Conservation (phyloP, 1,284 basidiomycete genomes). For the Fomitopsis palustris region DNA sequence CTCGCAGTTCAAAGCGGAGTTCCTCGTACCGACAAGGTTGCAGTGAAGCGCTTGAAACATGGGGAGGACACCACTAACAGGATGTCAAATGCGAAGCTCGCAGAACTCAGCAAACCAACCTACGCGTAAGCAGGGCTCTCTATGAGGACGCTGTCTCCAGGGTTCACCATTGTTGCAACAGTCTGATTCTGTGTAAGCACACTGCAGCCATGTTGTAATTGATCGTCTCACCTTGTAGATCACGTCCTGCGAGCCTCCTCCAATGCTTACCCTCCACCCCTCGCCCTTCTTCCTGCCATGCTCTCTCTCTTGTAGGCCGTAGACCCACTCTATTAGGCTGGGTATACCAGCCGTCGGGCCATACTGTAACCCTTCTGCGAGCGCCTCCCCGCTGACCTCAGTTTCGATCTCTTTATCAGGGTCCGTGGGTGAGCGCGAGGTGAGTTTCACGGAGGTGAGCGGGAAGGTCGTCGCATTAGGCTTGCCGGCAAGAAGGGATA, state of each 20-base stretch:
- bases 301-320: conserved; percentile 60
- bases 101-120: conserved; percentile 22
- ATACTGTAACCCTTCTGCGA: conserved; percentile 74
- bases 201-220: not conserved
- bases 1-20: not conserved
- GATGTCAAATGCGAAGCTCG: not conserved
- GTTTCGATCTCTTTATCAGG: conserved; percentile 42
- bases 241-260: conserved; percentile 85
- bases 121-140: conserved; percentile 88
- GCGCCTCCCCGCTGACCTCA: conserved; percentile 51
- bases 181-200: conserved; percentile 36
- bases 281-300: conserved; percentile 59
- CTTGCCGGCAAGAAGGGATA: conserved; percentile 85
- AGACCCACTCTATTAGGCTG: conserved; percentile 62
- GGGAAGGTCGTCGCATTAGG: conserved; percentile 93
- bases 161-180: conserved; percentile 62
- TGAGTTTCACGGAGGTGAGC: conserved; percentile 72
- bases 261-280: conserved; percentile 74
- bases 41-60: conserved; percentile 53
- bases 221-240: conserved; percentile 73
- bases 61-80: conserved; percentile 54
- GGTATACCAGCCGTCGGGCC: conserved; percentile 72
- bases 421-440: conserved; percentile 41
- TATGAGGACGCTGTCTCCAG: conserved; percentile 80
- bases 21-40: conserved; percentile 54